Conservation (phyloP, 257 asterid species). For the Solanum microdontum region DNA sequence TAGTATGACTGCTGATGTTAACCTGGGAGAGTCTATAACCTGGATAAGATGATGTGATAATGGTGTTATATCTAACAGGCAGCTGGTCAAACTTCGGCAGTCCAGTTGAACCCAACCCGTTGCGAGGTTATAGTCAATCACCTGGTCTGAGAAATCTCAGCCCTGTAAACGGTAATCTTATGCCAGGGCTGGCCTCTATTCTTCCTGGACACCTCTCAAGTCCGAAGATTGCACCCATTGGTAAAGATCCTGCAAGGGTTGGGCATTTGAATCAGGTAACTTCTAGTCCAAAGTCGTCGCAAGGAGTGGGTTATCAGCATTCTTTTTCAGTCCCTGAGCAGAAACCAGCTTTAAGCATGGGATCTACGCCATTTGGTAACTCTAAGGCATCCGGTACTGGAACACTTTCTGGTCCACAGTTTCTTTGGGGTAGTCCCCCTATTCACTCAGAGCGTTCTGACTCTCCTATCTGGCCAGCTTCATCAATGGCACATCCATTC, state of each 20-base stretch:
- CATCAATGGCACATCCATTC: slow-evolving; percentile 34
- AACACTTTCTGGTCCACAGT: slow-evolving; percentile 91
- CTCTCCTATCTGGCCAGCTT: slow-evolving; percentile 51
- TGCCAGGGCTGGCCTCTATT: slow-evolving; percentile 84
- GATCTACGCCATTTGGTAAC: slow-evolving; percentile 31
- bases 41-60: neutral
- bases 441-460: slow-evolving; percentile 41
- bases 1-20: neutral
- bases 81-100: slow-evolving; percentile 80
- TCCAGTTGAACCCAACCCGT: slow-evolving; percentile 56
- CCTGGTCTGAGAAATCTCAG: slow-evolving; percentile 51
- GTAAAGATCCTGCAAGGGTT: slow-evolving; percentile 54
- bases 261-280: slow-evolving; percentile 26
- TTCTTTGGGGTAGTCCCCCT: slow-evolving; percentile 95
- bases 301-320: slow-evolving; percentile 26
- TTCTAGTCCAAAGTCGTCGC: slow-evolving; percentile 4
- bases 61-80: slow-evolving; percentile 28
- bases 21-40: neutral
- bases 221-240: slow-evolving; percentile 89
- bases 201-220: slow-evolving; percentile 51
- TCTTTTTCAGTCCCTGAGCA: slow-evolving; percentile 36
- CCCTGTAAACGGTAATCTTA: slow-evolving; percentile 46
- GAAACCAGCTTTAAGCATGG: slow-evolving; percentile 48
- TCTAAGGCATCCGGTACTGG: slow-evolving; percentile 64
- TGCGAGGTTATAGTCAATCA: slow-evolving; percentile 48